phyloP scores from a whole-genome alignment of 352 stramenopile species.

The Phytophthora cryptogea region DNA sequence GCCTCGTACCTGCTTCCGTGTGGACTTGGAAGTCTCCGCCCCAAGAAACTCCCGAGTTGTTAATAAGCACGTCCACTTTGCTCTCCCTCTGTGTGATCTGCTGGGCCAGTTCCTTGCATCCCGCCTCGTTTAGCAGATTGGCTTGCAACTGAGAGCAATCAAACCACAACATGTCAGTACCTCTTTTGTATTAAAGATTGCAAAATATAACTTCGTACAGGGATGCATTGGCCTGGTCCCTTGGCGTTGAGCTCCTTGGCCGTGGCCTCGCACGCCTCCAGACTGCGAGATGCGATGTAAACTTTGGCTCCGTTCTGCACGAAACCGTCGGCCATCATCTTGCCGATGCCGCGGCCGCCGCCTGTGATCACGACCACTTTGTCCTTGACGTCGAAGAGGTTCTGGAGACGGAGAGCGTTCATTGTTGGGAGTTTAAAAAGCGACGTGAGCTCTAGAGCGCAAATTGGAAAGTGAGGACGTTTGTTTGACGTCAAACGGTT shows the following conservation, averaged over 20 bases:
- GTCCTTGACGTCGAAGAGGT: conserved; percentile 52
- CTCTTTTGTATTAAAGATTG: not conserved
- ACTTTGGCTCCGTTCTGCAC: conserved; percentile 92
- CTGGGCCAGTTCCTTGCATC: conserved; percentile 52
- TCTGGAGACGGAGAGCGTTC: conserved; percentile 25
- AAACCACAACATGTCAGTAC: not conserved
- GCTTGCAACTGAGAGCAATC: conserved; percentile 34
- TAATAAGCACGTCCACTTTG: conserved; percentile 93
- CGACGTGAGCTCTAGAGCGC: conserved; percentile 7
- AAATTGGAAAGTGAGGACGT: conserved; percentile 14
- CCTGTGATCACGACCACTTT: conserved; percentile 94
- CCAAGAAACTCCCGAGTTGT: conserved; percentile 90
- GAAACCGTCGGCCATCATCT: conserved; percentile 96
- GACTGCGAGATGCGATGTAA: conserved; percentile 90
- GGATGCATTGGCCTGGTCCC: conserved; percentile 66
- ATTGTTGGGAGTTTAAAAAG: not conserved
- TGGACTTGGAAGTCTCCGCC: conserved; percentile 46
- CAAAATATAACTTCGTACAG: conserved; percentile 23
- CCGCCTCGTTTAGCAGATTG: conserved; percentile 38
- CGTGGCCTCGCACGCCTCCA: conserved; percentile 80
- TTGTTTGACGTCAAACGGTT: not conserved
- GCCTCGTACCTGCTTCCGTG: conserved; percentile 38
- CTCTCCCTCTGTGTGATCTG: conserved; percentile 80
- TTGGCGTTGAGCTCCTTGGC: conserved; percentile 70
- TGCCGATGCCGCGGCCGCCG: conserved; percentile 93